Conservation (phyloP, 371 early-diverging fungal genomes). For the Zopfochytrium polystomum region DNA sequence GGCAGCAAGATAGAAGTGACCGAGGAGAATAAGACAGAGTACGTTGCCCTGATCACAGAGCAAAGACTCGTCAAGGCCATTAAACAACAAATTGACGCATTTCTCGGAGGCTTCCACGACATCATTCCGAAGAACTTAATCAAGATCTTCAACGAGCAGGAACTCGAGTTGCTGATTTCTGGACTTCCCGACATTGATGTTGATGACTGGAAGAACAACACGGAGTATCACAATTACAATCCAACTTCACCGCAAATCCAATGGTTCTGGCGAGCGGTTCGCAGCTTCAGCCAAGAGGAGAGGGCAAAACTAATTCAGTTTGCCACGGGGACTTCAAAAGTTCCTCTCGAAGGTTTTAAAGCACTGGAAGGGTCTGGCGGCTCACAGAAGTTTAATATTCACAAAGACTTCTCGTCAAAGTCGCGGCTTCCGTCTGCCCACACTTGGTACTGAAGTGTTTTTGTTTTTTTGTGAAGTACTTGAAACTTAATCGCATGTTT, state of each 20-base stretch:
- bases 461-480: conserved; percentile 3
- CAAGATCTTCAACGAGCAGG: conserved; percentile 97
- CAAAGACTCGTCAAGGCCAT: conserved; percentile 83
- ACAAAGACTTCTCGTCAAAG: conserved; percentile 88
- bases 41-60: conserved; percentile 80
- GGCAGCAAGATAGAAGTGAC: conserved; percentile 93
- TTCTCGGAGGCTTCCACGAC: conserved; percentile 95
- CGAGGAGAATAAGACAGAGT: conserved; percentile 95
- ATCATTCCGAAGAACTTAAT: conserved; percentile 87
- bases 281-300: conserved; percentile 96
- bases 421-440: conserved; percentile 94
- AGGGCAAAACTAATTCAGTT: conserved; percentile 97
- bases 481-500: conserved; percentile 18
- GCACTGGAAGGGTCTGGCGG: conserved; percentile 92
- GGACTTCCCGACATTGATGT: conserved; percentile 98
- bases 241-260: conserved; percentile 84
- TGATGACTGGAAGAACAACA: conserved; percentile 99
- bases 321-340: conserved; percentile 97
- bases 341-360: conserved; percentile 96
- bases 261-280: conserved; percentile 99
- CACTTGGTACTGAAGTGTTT: conserved; percentile 84
- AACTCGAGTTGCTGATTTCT: conserved; percentile 97
- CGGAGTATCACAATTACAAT: conserved; percentile 91
- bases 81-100: conserved; percentile 90
- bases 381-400: conserved; percentile 97